Percentiles rank a stretch among this genome's conserved stretches.
Conservation (phyloP, 371 early-diverging fungal species). For the Parasitella parasitica region DNA sequence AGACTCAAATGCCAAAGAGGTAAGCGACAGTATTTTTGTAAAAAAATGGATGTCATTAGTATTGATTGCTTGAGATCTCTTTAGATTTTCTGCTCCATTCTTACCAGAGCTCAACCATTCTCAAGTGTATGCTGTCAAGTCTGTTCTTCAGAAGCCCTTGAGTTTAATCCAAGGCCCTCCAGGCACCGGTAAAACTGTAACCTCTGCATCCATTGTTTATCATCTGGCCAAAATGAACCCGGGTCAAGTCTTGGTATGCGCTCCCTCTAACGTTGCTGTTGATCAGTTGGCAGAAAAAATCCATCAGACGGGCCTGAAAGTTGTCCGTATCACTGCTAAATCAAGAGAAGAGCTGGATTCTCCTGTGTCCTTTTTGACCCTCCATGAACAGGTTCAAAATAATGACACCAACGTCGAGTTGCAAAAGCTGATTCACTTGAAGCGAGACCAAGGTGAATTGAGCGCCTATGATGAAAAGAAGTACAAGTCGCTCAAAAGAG, state of each 20-base stretch:
- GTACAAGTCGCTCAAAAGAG: slow-evolving; percentile 75
- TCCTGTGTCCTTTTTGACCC: slow-evolving; percentile 85
- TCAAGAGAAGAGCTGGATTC: slow-evolving; percentile 94
- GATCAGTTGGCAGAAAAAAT: slow-evolving; percentile 98
- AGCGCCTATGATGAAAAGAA: slow-evolving; percentile 83
- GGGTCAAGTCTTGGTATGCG: slow-evolving; percentile 96
- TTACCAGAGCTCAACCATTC: slow-evolving; percentile 97
- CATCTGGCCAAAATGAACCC: slow-evolving; percentile 91
- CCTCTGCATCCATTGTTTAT: slow-evolving; percentile 96
- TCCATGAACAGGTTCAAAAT: slow-evolving; percentile 94
- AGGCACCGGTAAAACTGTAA: slow-evolving; percentile 98
- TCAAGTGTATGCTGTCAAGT: slow-evolving; percentile 94
- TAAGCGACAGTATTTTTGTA: too few relatives aligned
- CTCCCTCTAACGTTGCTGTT: slow-evolving; percentile 99
- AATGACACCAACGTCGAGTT: slow-evolving; percentile 92
- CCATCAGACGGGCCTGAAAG: slow-evolving; percentile 92
- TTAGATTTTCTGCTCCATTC: slow-evolving; percentile 84
- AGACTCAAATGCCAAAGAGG: slow-evolving; percentile 80
- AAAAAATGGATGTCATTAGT: too few relatives aligned
- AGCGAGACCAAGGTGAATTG: slow-evolving; percentile 88
- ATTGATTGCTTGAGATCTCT: background rate
- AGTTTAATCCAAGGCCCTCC: slow-evolving; percentile 98
- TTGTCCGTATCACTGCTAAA: slow-evolving; percentile 94
- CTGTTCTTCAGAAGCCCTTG: slow-evolving; percentile 86
- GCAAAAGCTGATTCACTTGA: slow-evolving; percentile 86